Evolutionary conservation across 1,284 basidiomycete genomes (phyloP).

Genomic region (Naganishia sp.): DNA sequence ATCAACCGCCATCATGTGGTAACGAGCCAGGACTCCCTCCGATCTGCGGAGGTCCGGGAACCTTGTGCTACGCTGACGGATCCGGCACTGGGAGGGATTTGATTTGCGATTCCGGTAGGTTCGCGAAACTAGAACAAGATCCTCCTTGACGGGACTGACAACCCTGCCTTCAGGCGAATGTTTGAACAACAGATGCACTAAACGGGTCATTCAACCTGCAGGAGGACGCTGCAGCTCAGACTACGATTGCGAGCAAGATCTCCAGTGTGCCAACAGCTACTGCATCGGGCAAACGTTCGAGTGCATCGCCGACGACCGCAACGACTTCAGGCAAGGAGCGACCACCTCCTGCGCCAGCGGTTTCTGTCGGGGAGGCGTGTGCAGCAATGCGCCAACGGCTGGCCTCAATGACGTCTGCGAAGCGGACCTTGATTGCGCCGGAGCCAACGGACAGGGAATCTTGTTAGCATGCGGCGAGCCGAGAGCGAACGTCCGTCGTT

Average conservation of each 20-base stretch:
- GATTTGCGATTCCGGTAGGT: neutral
- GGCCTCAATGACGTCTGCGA: constrained; percentile 3
- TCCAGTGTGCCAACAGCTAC: no score
- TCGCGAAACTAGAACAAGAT: no score
- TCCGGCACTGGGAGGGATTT: neutral
- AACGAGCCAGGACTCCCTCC: neutral
- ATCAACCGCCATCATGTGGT: no score
- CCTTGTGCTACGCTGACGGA: neutral
- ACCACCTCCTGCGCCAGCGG: neutral
- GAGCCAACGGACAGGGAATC: neutral
- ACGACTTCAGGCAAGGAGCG: no score
- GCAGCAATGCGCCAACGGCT: constrained; percentile 10
- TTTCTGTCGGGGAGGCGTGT: constrained; percentile 4
- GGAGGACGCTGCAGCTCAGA: no score
- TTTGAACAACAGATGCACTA: no score
- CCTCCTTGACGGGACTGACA: no score
- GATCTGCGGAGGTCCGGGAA: constrained; percentile 1
- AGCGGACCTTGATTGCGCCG: constrained; percentile 15
- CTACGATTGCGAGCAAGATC: no score
- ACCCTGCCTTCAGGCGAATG: no score
- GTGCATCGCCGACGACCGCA: no score
- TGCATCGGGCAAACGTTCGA: no score
- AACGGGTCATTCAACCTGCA: no score
- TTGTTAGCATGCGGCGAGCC: constrained; percentile 1
- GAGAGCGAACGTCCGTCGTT: neutral